phyloP scores from a whole-genome alignment of 495 filamentous ascomycete genomes.

The Aspergillus haitiensis region DNA sequence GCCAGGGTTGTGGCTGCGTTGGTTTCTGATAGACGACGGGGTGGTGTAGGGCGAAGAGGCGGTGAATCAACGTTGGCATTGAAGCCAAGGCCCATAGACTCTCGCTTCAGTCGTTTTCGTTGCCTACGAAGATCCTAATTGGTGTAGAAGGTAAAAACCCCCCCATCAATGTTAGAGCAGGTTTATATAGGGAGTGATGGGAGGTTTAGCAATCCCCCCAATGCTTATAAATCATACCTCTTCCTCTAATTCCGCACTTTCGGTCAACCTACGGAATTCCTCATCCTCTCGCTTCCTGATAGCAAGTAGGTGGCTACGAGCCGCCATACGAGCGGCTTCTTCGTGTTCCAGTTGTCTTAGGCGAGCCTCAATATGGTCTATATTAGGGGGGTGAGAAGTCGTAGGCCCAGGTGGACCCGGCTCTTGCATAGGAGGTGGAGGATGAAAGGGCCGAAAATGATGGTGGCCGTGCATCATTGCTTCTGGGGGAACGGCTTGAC shows the following conservation, averaged over 20 bases:
- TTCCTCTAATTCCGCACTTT: constrained; percentile 49
- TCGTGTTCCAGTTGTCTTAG: constrained; percentile 51
- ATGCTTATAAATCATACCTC: constrained; percentile 37
- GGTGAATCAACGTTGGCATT: constrained; percentile 43
- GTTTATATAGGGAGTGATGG: background rate
- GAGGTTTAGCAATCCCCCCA: background rate
- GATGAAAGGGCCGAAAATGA: constrained; percentile 41
- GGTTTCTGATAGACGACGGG: constrained; percentile 49
- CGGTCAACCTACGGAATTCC: constrained; percentile 49
- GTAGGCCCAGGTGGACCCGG: constrained; percentile 35
- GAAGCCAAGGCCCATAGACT: constrained; percentile 47
- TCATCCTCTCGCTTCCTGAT: constrained; percentile 52
- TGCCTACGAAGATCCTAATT: constrained; percentile 48
- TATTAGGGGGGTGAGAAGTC: constrained; percentile 29
- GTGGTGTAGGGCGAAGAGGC: constrained; percentile 44
- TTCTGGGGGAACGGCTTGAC: constrained; percentile 38
- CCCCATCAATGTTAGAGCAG: constrained; percentile 17
- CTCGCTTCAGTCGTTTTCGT: constrained; percentile 47
- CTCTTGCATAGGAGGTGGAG: constrained; percentile 39
- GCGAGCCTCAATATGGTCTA: constrained; percentile 49
- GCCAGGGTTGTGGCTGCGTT: constrained; percentile 53
- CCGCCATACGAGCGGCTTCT: constrained; percentile 46
- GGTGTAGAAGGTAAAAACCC: background rate
- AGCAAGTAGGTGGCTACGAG: constrained; percentile 45
- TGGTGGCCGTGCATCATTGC: constrained; percentile 42